Base-by-base conservation (phyloP, 129 eudicot genomes). In the Saposhnikovia divaricata region DNA sequence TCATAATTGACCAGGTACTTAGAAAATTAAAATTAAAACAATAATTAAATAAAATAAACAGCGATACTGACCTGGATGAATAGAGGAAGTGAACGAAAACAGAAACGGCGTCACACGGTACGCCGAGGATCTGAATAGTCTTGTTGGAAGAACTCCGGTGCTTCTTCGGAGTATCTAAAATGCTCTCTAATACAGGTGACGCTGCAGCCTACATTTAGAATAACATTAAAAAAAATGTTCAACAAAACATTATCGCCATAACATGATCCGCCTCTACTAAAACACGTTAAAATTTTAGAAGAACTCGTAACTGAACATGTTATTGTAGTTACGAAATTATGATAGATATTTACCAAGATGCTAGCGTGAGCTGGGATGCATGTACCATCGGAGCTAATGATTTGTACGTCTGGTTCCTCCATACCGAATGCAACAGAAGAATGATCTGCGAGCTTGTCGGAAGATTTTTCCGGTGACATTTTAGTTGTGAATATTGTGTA, bases 31-130 rank as follows among this genome's bases (percentile, higher is more conserved):
- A 37, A 34, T 1, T 2, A 74, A 63, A 65, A 57, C 7, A n/a
- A 48, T 13, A 31, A 48, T 13, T n/a, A 25, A 83, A 73, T 51
- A 44, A 76, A 18, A 79, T 81, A 82, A 82, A 76, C 80, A 83
- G 40, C 84, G 37, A 21, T 82, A 83, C 93, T 84, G 7, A 96
- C 99, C 79, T 88, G 83, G 84, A 68, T 21, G 93, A 89, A 83
- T 88, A 91, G 27, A 96, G 88, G 82, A 86, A 96, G 48, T 90
- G 85, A n/a, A 96, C 82, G 87, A 96, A 96, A 63, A 80, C 92
- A 25, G 82, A 79, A 75, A 96, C 99, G 74, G 99, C 98, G 77
- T 92, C 97, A 83, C 85, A 78, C 5, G 99, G 99, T 42, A 96
- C 99, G 39, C 99, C 99, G 82, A 86, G 84, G 34, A 96, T 90